Evolutionary conservation across 2,329 filamentous ascomycete species (phyloP).

Genomic region (Alternaria infectoria): DNA sequence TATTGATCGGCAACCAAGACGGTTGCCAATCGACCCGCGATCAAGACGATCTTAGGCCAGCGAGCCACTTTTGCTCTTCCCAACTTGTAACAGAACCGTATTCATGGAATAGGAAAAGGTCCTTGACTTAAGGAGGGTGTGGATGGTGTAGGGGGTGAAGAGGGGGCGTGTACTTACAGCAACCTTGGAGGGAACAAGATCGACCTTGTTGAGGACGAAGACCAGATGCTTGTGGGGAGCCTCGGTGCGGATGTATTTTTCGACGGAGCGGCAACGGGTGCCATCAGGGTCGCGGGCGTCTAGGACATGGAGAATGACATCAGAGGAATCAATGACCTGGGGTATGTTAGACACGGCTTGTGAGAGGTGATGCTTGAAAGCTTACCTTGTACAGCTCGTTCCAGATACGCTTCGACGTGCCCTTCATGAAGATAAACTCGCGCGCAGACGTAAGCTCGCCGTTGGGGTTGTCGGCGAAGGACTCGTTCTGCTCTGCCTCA

Average conservation of each 20-base stretch:
- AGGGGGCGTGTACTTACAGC: slow-evolving; percentile 74
- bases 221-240: slow-evolving; percentile 95
- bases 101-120: slow-evolving; percentile 74
- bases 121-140: slow-evolving; percentile 88
- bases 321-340: slow-evolving; percentile 80
- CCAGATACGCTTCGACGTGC: slow-evolving; percentile 82
- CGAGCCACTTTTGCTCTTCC: slow-evolving; percentile 88
- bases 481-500: slow-evolving; percentile 58
- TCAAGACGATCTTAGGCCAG: slow-evolving; percentile 67
- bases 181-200: slow-evolving; percentile 89
- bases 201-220: slow-evolving; percentile 89
- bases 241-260: slow-evolving; percentile 93
- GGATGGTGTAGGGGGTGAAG: slow-evolving; percentile 37
- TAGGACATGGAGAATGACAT: slow-evolving; percentile 78
- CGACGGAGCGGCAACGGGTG: slow-evolving; percentile 85
- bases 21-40: slow-evolving; percentile 74
- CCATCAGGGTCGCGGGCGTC: slow-evolving; percentile 57
- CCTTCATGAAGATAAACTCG: slow-evolving; percentile 86
- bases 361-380: background rate
- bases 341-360: background rate
- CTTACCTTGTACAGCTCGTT: slow-evolving; percentile 90
- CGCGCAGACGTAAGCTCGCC: slow-evolving; percentile 54
- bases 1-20: slow-evolving; percentile 87
- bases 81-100: slow-evolving; percentile 97
- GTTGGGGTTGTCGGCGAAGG: slow-evolving; percentile 39